Percentiles rank a stretch among this genome's conserved stretches.
Evolutionary conservation across 345 rosid genomes (phyloP).

Genomic region (Ceriops zippeliana): DNA sequence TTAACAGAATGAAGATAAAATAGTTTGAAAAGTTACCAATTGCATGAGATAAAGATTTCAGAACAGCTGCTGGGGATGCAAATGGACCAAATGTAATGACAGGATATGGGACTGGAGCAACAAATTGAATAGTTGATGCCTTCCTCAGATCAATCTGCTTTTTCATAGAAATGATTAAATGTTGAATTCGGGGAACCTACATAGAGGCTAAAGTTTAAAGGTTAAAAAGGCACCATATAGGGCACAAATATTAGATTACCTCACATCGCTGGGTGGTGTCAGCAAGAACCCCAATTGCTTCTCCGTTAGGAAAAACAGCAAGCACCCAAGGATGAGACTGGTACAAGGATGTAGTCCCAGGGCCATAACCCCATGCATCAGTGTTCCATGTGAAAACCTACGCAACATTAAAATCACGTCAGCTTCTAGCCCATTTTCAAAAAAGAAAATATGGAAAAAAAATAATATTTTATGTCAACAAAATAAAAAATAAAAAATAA

Average conservation of each 20-base stretch:
- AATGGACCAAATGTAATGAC: slow-evolving; percentile 86
- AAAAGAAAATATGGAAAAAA: background rate
- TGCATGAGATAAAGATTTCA: slow-evolving; percentile 71
- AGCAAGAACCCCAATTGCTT: slow-evolving; percentile 83
- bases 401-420: background rate
- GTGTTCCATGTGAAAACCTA: slow-evolving; percentile 95
- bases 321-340: slow-evolving; percentile 98
- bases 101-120: slow-evolving; percentile 61
- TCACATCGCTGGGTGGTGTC: slow-evolving; percentile 84
- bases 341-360: slow-evolving; percentile 80
- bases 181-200: background rate
- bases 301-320: slow-evolving; percentile 79
- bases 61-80: slow-evolving; percentile 63
- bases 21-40: slow-evolving; percentile 48
- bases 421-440: background rate
- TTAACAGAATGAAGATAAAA: background rate
- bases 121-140: slow-evolving; percentile 45
- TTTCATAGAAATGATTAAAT: slow-evolving; percentile 16
- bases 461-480: too few species aligned
- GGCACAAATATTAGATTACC: slow-evolving; percentile 36
- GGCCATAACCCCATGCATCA: slow-evolving; percentile 82
- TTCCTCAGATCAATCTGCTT: slow-evolving; percentile 81
- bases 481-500: too few species aligned
- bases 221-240: background rate
- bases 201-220: background rate